Conservation (phyloP, 768 basidiomycete species). For the Agaricus subrufescens region DNA sequence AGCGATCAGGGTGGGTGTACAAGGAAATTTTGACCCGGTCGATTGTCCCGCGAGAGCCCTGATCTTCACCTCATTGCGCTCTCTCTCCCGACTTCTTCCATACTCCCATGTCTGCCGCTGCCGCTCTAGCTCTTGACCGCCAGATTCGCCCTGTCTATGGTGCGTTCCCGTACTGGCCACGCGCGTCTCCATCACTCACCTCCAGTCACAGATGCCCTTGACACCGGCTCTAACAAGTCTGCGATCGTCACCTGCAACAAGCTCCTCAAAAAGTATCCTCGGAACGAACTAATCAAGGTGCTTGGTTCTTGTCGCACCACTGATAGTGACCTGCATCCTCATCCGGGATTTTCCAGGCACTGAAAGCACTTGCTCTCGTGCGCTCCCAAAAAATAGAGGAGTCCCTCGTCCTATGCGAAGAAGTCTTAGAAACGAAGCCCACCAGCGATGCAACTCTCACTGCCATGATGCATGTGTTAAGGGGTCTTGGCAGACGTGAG, state of each 20-base stretch:
- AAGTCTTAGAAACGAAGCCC: constrained; percentile 69
- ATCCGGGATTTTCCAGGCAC: constrained; percentile 41
- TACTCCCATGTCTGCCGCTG: constrained; percentile 40
- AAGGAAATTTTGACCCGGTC: constrained; percentile 8
- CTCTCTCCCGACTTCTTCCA: constrained; percentile 3
- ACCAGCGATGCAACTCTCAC: constrained; percentile 70
- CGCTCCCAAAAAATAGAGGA: constrained; percentile 86
- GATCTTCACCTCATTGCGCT: neutral
- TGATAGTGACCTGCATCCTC: constrained; percentile 10
- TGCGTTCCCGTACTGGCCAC: constrained; percentile 25
- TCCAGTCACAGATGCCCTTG: constrained; percentile 62
- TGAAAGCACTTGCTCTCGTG: constrained; percentile 82
- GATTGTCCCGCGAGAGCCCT: constrained; percentile 3
- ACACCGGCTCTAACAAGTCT: constrained; percentile 83
- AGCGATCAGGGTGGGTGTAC: constrained; percentile 1
- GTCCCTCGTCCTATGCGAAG: constrained; percentile 71
- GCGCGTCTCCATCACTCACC: neutral
- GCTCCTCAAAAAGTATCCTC: constrained; percentile 80
- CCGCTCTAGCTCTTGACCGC: constrained; percentile 66
- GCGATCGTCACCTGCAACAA: constrained; percentile 85
- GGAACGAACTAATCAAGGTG: constrained; percentile 69
- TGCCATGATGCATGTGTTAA: constrained; percentile 81
- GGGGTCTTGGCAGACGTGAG: constrained; percentile 68
- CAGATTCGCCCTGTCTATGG: constrained; percentile 87
- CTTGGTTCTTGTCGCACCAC: constrained; percentile 10